These are phyloP conservation scores for Zygoascus sp. DNA, from an alignment of 1,139 yeast species.

Conservation along the genomic window DNA sequence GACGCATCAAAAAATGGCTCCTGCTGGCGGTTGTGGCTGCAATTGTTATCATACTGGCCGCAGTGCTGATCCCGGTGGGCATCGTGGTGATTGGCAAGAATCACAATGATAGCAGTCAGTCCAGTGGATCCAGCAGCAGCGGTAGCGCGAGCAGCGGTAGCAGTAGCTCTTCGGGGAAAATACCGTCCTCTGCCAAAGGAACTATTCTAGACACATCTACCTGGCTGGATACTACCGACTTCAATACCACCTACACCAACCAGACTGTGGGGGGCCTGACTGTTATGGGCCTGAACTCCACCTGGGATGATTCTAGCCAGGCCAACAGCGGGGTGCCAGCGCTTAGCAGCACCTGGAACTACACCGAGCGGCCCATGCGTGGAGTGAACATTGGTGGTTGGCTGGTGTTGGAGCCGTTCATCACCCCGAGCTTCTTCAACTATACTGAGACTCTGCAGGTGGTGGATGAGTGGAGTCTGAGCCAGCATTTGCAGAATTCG, in stretches of 20 bases:
- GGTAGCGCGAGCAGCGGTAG: too few species aligned
- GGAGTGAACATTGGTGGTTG: conserved; percentile 93
- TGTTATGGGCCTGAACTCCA: conserved; percentile 35
- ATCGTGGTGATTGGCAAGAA: conserved; percentile 24
- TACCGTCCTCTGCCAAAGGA: conserved; percentile 28
- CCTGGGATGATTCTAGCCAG: conserved; percentile 31
- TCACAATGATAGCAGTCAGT: neutral
- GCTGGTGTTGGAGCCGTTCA: conserved; percentile 79
- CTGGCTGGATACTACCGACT: conserved; percentile 35
- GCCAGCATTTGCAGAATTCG: conserved; percentile 39
- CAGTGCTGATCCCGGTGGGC: conserved; percentile 34
- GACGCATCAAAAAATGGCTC: conserved; percentile 12
- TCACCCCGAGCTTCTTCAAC: conserved; percentile 75
- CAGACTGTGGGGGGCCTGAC: conserved; percentile 36
- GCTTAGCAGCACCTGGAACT: conserved; percentile 38
- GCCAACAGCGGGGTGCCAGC: conserved; percentile 32
- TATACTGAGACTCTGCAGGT: conserved; percentile 28
- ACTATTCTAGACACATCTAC: conserved; percentile 32
- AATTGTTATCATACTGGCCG: conserved; percentile 26
- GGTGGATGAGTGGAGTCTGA: conserved; percentile 38
- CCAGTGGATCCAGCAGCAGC: neutral
- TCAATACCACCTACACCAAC: conserved; percentile 36
- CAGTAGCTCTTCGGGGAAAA: conserved; percentile 8
- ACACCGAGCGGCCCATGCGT: conserved; percentile 47
- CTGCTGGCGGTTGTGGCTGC: conserved; percentile 19